These are phyloP conservation scores for Scheffersomyces segobiensis DNA, from an alignment of 1,139 yeast species.

Conservation along the genomic window DNA sequence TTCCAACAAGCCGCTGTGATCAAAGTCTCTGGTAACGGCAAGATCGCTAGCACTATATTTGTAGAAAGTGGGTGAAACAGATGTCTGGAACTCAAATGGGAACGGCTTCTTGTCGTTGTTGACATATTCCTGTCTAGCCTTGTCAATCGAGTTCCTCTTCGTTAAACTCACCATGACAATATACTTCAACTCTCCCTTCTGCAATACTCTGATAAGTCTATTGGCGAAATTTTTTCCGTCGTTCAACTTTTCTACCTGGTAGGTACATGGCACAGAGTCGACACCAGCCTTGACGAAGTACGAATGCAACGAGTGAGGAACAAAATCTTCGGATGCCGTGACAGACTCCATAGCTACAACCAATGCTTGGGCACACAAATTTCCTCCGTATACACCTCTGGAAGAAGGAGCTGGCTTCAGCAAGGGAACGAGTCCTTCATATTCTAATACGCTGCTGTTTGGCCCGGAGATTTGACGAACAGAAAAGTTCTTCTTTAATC, in stretches of 20 bases:
- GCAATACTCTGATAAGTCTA: conserved; percentile 29
- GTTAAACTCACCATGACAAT: conserved; percentile 38
- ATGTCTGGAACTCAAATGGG: conserved; percentile 38
- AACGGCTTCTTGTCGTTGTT: conserved; percentile 15
- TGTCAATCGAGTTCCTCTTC: conserved; percentile 24
- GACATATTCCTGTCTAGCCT: conserved; percentile 15
- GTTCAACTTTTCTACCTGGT: conserved; percentile 31
- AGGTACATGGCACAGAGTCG: conserved; percentile 29
- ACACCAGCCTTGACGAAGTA: conserved; percentile 43
- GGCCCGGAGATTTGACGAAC: conserved; percentile 9
- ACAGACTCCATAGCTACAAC: conserved; percentile 40
- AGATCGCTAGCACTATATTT: conserved; percentile 26
- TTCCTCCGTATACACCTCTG: conserved; percentile 47
- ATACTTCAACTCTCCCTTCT: conserved; percentile 29
- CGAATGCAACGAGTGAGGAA: conserved; percentile 46
- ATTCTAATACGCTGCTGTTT: conserved; percentile 17
- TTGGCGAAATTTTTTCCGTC: conserved; percentile 37
- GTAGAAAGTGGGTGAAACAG: conserved; percentile 26
- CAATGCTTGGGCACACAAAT: conserved; percentile 42
- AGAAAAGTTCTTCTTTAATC: conserved; percentile 9
- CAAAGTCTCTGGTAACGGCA: conserved; percentile 15
- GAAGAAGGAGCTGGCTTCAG: conserved; percentile 31
- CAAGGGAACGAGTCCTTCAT: conserved; percentile 33
- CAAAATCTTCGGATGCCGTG: conserved; percentile 26
- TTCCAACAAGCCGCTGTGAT: conserved; percentile 22